Conservation (phyloP, 768 basidiomycete genomes). For the Pisolithus orientalis region DNA sequence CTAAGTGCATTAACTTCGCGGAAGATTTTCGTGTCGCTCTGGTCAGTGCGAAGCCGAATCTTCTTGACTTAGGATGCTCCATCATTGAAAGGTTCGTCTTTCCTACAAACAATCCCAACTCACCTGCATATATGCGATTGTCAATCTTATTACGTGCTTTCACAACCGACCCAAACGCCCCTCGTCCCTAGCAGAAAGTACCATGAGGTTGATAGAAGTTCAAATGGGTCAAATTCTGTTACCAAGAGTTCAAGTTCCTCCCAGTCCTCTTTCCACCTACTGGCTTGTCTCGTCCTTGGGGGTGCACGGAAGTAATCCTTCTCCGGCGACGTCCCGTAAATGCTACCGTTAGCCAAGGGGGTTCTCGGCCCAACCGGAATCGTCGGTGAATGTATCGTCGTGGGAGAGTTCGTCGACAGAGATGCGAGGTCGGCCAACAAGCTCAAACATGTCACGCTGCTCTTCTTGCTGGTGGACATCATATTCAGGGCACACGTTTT, state of each 20-base stretch:
- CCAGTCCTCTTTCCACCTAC: constrained; percentile 91
- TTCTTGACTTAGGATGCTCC: constrained; percentile 62
- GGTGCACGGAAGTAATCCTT: constrained; percentile 50
- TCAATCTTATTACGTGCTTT: constrained; percentile 91
- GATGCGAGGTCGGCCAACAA: constrained; percentile 55
- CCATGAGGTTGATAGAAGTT: background rate
- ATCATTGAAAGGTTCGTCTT: background rate
- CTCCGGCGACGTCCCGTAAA: constrained; percentile 52
- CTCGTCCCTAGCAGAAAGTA: constrained; percentile 56
- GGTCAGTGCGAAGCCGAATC: constrained; percentile 68
- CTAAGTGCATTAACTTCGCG: constrained; percentile 89
- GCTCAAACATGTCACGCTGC: constrained; percentile 47
- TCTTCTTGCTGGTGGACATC: constrained; percentile 54
- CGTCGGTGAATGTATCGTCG: constrained; percentile 10
- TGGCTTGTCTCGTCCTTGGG: constrained; percentile 43
- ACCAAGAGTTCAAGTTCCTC: constrained; percentile 86
- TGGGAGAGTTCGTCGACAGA: constrained; percentile 24
- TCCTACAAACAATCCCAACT: constrained; percentile 10
- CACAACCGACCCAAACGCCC: constrained; percentile 90
- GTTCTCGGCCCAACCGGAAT: constrained; percentile 34
- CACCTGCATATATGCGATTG: constrained; percentile 74
- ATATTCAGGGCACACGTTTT: constrained; percentile 51
- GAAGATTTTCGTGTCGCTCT: constrained; percentile 83
- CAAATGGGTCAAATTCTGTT: constrained; percentile 12
- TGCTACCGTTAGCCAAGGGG: constrained; percentile 36